Percentiles rank a stretch among this genome's conserved stretches.
phyloP scores from a whole-genome alignment of 805 yeast species.

The Brettanomyces custersianus region DNA sequence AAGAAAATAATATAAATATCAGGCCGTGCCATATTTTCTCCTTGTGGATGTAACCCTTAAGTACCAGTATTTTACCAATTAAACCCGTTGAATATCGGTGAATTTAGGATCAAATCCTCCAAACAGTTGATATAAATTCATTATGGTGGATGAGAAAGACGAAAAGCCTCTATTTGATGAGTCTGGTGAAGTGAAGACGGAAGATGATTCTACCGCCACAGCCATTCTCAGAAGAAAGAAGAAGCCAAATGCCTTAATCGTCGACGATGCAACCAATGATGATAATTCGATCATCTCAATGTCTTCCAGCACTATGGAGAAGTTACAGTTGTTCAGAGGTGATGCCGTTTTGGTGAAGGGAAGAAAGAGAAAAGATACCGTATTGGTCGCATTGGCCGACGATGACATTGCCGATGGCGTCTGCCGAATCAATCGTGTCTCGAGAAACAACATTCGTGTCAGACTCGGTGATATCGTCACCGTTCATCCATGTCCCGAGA shows the following conservation, averaged over 20 bases:
- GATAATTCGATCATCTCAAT: slow-evolving; percentile 95
- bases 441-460: slow-evolving; percentile 88
- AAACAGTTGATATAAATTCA: neutral
- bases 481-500: slow-evolving; percentile 94
- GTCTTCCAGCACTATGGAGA: slow-evolving; percentile 92
- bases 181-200: slow-evolving; percentile 25
- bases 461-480: slow-evolving; percentile 90
- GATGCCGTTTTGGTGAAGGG: slow-evolving; percentile 97
- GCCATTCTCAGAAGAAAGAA: slow-evolving; percentile 96
- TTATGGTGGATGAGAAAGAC: slow-evolving; percentile 12
- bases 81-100: too few relatives aligned
- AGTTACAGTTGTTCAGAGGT: slow-evolving; percentile 90
- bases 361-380: slow-evolving; percentile 96
- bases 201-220: slow-evolving; percentile 65
- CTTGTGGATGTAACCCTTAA: too few relatives aligned
- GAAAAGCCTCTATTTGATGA: slow-evolving; percentile 29
- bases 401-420: slow-evolving; percentile 96
- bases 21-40: too few relatives aligned
- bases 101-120: too few relatives aligned
- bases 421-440: slow-evolving; percentile 90
- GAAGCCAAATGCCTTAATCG: slow-evolving; percentile 89
- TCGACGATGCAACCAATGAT: slow-evolving; percentile 95
- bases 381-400: slow-evolving; percentile 88
- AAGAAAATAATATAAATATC: too few relatives aligned
- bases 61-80: too few relatives aligned